Conservation (phyloP, 108 stramenopile genomes). For the Skeletonema menzelii region DNA sequence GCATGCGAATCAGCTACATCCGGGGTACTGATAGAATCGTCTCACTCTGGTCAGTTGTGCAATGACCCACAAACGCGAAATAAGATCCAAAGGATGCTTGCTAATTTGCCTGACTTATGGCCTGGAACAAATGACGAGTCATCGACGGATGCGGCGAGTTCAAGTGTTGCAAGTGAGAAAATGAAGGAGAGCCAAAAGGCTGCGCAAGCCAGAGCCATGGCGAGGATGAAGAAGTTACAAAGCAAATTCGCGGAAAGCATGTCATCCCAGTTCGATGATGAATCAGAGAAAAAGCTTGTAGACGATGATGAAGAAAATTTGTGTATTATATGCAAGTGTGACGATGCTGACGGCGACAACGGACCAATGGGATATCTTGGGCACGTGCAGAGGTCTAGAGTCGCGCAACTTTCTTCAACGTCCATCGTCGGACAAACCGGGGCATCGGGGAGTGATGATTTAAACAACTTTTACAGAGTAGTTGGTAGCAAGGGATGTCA, state of each 20-base stretch:
- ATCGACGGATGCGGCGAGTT: constrained; percentile 25
- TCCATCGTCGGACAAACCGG: constrained; percentile 24
- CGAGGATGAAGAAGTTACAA: constrained; percentile 82
- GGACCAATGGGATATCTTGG: constrained; percentile 89
- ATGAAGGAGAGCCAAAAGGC: constrained; percentile 79
- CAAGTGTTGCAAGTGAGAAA: constrained; percentile 46
- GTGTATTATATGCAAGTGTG: constrained; percentile 91
- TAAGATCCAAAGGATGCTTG: constrained; percentile 68
- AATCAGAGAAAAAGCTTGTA: constrained; percentile 38
- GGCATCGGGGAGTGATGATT: constrained; percentile 10
- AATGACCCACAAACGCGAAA: constrained; percentile 50
- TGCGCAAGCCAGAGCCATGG: constrained; percentile 77
- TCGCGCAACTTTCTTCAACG: constrained; percentile 61
- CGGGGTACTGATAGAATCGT: constrained; percentile 54
- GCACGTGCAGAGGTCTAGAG: constrained; percentile 84
- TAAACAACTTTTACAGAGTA: constrained; percentile 68
- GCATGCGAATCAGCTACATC: constrained; percentile 73
- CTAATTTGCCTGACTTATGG: constrained; percentile 79
- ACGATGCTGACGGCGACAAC: constrained; percentile 85
- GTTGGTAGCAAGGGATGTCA: constrained; percentile 90
- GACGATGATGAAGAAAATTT: constrained; percentile 74
- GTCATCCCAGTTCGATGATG: constrained; percentile 50
- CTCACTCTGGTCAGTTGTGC: constrained; percentile 16
- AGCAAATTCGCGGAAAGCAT: constrained; percentile 75
- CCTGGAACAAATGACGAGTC: constrained; percentile 47